Conservation (phyloP, 805 yeast genomes). For the Candida stauntonica region DNA sequence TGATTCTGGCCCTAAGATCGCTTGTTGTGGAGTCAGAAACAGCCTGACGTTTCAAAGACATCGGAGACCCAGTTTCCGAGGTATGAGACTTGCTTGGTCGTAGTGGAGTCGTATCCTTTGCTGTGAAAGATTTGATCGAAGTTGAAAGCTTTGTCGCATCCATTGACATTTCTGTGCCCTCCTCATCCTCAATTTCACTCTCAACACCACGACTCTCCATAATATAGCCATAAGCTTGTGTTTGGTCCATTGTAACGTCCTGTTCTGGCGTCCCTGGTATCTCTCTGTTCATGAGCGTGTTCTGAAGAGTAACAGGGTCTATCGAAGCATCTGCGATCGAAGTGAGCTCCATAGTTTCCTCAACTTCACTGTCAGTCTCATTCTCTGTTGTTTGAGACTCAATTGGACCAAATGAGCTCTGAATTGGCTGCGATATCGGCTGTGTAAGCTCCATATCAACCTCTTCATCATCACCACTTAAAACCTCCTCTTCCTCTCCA, state of each 20-base stretch:
- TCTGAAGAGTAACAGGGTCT: slow-evolving; percentile 21
- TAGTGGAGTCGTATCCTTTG: slow-evolving; percentile 19
- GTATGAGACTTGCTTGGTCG: slow-evolving; percentile 26
- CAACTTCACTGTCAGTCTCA: slow-evolving; percentile 6
- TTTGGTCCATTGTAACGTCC: slow-evolving; percentile 17
- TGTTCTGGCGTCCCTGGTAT: slow-evolving; percentile 3
- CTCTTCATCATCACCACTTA: slow-evolving; percentile 13
- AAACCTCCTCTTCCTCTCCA: slow-evolving; percentile 14
- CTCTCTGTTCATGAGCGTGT: slow-evolving; percentile 19
- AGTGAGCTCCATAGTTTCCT: slow-evolving; percentile 24
- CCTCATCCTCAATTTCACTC: neutral
- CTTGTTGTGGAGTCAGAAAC: slow-evolving; percentile 7
- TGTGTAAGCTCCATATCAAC: slow-evolving; percentile 26
- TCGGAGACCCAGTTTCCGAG: slow-evolving; percentile 29
- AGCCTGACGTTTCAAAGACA: slow-evolving; percentile 22
- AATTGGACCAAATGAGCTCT: neutral
- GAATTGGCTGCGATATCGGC: slow-evolving; percentile 10
- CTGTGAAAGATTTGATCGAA: neutral
- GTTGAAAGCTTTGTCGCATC: slow-evolving; percentile 16
- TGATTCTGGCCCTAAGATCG: slow-evolving; percentile 21
- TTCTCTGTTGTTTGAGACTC: neutral
- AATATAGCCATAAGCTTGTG: slow-evolving; percentile 11
- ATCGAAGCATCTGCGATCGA: slow-evolving; percentile 13
- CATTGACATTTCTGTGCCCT: slow-evolving; percentile 15
- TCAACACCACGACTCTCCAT: neutral